A percentile compares a stretch with the other conserved stretches of the same genome.
phyloP scores from a whole-genome alignment of 176 grass and related monocot species.

The maize (Zea mays) region Zm-B73-REFERENCE-NAM-5.0 NC_050103.1:9248501-9249000 shows the following conservation, averaged over 20 bases:
- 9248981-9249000: not conserved
- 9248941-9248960: not conserved
- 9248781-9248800: not conserved
- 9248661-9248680: not conserved
- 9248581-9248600: not conserved
- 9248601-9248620: not conserved
- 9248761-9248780: not conserved
- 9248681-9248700: conserved; percentile 18
- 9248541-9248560: no score
- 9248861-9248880: conserved; percentile 29
- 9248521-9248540: no score
- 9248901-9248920: not conserved
- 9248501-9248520: no score
- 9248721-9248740: conserved; percentile 2
- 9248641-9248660: not conserved
- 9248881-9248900: not conserved
- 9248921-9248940: not conserved
- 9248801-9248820: not conserved
- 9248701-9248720: conserved; percentile 26
- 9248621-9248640: conserved; percentile 11
- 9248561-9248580: conserved; percentile 20
- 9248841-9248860: not conserved
- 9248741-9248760: not conserved
- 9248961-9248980: not conserved
- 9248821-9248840: conserved; percentile 2